Evolutionary conservation across 1,284 basidiomycete genomes (phyloP), one percentile per base, ranked within the genome.

Genomic region (Cutaneotrichosporon sp.): DNA sequence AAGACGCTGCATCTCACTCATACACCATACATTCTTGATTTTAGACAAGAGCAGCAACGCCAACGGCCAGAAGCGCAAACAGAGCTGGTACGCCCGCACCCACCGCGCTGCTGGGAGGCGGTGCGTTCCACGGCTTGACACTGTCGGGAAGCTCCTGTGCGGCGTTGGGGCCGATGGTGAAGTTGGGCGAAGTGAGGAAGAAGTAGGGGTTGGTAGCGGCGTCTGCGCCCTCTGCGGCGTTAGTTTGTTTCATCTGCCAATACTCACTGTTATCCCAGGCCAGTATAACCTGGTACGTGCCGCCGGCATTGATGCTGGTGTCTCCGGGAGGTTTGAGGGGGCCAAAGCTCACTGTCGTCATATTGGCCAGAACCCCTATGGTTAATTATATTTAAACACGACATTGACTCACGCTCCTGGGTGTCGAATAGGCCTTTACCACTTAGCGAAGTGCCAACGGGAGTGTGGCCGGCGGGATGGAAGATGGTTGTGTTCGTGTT

Each of bases 401-500:
- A n/a, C n/a, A n/a, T n/a, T n/a, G n/a, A n/a, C n/a, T 47, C 31
- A 58, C 57, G n/a, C 31, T 58, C n/a, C 42, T 32, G n/a, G 18
- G 34, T 16, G 42, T 58, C 42, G 31, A 34, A 58, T 16, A 58
- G 30, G 1, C 57, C 57, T 31, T 34, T 36, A n/a, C 58, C 58
- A 6, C 32, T n/a, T 14, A 59, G 38, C 9, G 16, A 2, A 11
- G 14, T 32, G 42, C 42, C 42, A 32, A 21, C 18, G 2, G 58
- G 58, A 1, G 49, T 34, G 22, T 51, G 31, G 34, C 58, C 58
- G 14, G 13, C 58, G 6, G 58, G 1, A 34, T 59, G 58, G 47
- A 59, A 40, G 34, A 52, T 52, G 47, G 58, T 59, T n/a, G n/a
- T 59, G 58, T 59, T 59, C 26, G 18, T n/a, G 49, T 59, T 59